Conservation (phyloP, 208 protist genomes). For the Leishmania gerbilli region DNA sequence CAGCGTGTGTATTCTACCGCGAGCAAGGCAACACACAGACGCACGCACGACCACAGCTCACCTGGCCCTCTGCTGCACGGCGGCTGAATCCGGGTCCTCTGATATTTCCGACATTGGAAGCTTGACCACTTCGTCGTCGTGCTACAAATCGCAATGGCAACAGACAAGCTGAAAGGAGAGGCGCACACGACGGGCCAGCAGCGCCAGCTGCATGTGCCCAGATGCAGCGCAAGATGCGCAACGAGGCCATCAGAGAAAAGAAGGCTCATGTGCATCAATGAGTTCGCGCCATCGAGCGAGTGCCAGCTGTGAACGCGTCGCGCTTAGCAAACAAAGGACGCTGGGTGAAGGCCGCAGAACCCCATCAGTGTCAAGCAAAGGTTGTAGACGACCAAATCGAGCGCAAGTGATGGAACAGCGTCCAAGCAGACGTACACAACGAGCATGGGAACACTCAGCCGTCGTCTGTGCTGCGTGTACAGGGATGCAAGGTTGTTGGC, state of each 20-base stretch:
- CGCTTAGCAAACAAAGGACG: conserved; percentile 12
- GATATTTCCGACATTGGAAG: not conserved
- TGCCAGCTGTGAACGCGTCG: not conserved
- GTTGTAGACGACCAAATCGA: conserved; percentile 47
- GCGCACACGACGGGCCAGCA: not conserved
- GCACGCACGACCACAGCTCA: not conserved
- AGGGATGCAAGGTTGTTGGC: conserved; percentile 36
- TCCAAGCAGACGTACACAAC: conserved; percentile 68
- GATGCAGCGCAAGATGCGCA: not conserved
- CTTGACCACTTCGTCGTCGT: not conserved
- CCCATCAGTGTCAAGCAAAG: conserved; percentile 16
- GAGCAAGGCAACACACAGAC: not conserved
- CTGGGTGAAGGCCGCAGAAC: conserved; percentile 8
- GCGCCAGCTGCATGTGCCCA: not conserved
- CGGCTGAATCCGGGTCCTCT: too few relatives aligned
- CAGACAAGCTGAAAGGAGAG: not conserved
- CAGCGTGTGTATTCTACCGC: not conserved
- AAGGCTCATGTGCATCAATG: not conserved
- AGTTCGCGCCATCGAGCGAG: not conserved
- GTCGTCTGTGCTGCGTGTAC: conserved; percentile 25
- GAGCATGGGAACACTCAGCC: conserved; percentile 43
- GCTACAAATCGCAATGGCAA: not conserved
- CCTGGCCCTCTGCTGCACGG: too few relatives aligned
- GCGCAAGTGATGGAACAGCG: conserved; percentile 54
- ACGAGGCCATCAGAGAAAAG: not conserved